Evolutionary conservation across 176 grass and related monocot species (phyloP).

Genomic region (Carex cristatella): DNA sequence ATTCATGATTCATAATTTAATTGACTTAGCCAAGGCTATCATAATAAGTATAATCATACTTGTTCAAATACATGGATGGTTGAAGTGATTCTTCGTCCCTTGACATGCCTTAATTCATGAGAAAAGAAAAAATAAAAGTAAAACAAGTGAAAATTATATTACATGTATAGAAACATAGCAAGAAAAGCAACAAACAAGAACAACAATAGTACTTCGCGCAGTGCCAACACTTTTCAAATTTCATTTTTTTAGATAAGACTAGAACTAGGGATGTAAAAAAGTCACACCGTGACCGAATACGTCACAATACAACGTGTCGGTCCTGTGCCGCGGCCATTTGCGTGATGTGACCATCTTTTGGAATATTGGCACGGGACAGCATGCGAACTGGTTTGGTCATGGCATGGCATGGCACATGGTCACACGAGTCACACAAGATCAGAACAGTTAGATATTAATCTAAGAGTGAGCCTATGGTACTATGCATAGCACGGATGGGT

Average conservation of each 20-base stretch:
- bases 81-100: constrained; percentile 96
- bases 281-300: no score
- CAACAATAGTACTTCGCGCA: not conserved
- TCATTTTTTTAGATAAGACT: not conserved
- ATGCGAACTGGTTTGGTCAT: no score
- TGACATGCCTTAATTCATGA: constrained; percentile 61
- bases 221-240: not conserved
- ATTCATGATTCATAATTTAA: constrained; percentile 12
- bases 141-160: not conserved
- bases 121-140: constrained; percentile 31
- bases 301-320: no score
- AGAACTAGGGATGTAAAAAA: not conserved
- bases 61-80: constrained; percentile 89
- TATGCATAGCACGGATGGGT: no score
- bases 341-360: no score
- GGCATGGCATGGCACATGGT: no score
- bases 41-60: constrained; percentile 49
- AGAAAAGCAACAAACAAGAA: not conserved
- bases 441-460: no score
- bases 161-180: not conserved
- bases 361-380: no score
- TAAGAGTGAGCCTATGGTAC: no score
- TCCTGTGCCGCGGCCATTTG: no score
- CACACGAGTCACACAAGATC: no score
- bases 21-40: not conserved